These are phyloP conservation scores for Pyrrhoderma noxium DNA, from an alignment of 1,284 basidiomycete genomes.

Conservation along the genomic window DNA sequence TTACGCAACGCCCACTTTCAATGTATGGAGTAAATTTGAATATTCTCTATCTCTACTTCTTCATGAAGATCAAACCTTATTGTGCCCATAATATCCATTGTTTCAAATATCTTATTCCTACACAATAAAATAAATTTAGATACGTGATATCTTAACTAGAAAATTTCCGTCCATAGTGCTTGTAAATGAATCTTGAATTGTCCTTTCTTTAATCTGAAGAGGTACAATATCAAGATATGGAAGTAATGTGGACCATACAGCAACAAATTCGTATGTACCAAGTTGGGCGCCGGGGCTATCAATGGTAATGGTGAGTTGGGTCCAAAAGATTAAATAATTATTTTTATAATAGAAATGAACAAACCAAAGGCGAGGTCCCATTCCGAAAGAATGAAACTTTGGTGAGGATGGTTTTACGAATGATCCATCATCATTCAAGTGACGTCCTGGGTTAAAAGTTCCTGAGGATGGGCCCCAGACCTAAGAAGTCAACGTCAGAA, in stretches of 20 bases:
- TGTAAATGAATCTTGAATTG: slow-evolving; percentile 3
- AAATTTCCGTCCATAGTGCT: background rate
- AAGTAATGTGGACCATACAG: slow-evolving; percentile 18
- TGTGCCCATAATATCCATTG: too few relatives aligned
- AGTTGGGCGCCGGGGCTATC: slow-evolving; percentile 22
- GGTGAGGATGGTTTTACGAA: slow-evolving; percentile 22
- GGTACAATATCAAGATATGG: slow-evolving; percentile 21
- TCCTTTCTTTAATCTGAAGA: slow-evolving; percentile 2
- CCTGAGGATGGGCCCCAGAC: slow-evolving; percentile 9
- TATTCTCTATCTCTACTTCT: too few relatives aligned
- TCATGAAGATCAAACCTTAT: too few relatives aligned
- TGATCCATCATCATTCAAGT: slow-evolving; percentile 19
- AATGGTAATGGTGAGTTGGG: background rate
- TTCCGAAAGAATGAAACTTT: slow-evolving; percentile 23
- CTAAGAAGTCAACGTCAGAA: too few relatives aligned
- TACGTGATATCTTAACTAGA: background rate
- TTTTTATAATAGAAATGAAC: background rate
- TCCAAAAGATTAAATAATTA: too few relatives aligned
- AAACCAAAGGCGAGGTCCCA: slow-evolving; percentile 23
- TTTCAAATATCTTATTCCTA: too few relatives aligned
- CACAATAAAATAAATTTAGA: too few relatives aligned
- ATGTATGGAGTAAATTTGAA: too few relatives aligned
- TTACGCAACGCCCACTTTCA: too few relatives aligned
- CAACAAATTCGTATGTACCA: slow-evolving; percentile 23
- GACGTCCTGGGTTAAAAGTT: slow-evolving; percentile 22